Conservation (phyloP, 805 yeast genomes). For the Kodamaea restingae region DNA sequence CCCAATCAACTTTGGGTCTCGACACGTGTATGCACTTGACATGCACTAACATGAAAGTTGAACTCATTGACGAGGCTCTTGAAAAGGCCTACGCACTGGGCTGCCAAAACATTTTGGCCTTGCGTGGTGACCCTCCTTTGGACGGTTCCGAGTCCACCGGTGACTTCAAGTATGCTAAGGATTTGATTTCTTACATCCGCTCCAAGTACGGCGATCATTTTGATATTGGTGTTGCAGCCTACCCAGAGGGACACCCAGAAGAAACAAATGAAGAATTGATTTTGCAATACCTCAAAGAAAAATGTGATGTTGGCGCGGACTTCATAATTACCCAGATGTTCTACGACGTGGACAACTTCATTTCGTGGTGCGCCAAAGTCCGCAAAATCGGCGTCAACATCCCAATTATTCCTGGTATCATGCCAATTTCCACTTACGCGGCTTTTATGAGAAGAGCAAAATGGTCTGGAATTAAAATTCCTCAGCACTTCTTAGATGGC, state of each 20-base stretch:
- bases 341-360: slow-evolving; percentile 84
- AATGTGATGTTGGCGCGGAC: slow-evolving; percentile 91
- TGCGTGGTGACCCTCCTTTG: slow-evolving; percentile 92
- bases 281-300: slow-evolving; percentile 69
- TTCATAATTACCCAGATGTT: slow-evolving; percentile 96
- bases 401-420: slow-evolving; percentile 95
- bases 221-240: slow-evolving; percentile 94
- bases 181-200: slow-evolving; percentile 74
- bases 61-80: slow-evolving; percentile 78
- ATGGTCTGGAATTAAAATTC: slow-evolving; percentile 87
- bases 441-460: slow-evolving; percentile 89
- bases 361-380: slow-evolving; percentile 72
- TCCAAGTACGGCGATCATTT: slow-evolving; percentile 80
- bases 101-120: slow-evolving; percentile 90
- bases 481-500: slow-evolving; percentile 62
- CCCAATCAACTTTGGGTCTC: slow-evolving; percentile 84
- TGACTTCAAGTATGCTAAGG: slow-evolving; percentile 87
- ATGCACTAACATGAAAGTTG: slow-evolving; percentile 88
- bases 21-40: slow-evolving; percentile 98
- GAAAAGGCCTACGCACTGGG: slow-evolving; percentile 84
- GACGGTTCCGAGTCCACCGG: slow-evolving; percentile 71
- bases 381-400: slow-evolving; percentile 69
- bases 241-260: slow-evolving; percentile 97
- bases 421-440: slow-evolving; percentile 97
- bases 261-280: slow-evolving; percentile 50